These are phyloP conservation scores for Acer negundo DNA, from an alignment of 345 rosid species.

Conservation along the genomic window DNA sequence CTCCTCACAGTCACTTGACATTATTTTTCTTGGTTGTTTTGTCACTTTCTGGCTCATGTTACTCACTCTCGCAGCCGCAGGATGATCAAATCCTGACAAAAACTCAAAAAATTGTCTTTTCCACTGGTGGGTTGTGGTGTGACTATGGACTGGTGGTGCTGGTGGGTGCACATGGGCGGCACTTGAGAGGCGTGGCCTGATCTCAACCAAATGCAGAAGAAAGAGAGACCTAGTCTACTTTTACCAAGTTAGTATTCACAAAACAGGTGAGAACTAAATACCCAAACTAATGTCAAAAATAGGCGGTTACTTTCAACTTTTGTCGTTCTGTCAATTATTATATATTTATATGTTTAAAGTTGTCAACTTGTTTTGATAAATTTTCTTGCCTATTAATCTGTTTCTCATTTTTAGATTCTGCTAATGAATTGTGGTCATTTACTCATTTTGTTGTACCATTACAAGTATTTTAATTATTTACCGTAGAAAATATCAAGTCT, in stretches of 20 bases:
- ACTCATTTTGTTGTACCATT: background rate
- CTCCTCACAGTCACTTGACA: too few relatives aligned
- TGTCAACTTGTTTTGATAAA: background rate
- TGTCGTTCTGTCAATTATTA: background rate
- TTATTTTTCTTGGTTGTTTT: background rate
- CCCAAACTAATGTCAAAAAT: background rate
- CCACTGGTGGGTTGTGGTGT: too few relatives aligned
- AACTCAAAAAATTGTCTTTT: too few relatives aligned
- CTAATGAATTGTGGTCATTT: background rate
- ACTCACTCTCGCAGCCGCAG: too few relatives aligned
- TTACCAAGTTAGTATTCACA: background rate
- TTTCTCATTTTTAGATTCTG: background rate
- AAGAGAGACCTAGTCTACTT: too few relatives aligned
- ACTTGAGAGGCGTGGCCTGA: too few relatives aligned
- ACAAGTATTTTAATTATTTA: background rate
- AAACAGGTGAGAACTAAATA: background rate
- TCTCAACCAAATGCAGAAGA: too few relatives aligned
- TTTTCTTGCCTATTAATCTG: background rate
- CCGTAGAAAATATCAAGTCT: background rate
- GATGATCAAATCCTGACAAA: background rate
- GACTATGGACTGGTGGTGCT: too few relatives aligned
- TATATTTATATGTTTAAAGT: background rate
- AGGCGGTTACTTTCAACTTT: background rate
- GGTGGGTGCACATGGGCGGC: too few relatives aligned
- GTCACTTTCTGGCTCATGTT: background rate